Conservation (phyloP, 2,329 filamentous ascomycete species). For the Domatiomyces catenatus region DNA sequence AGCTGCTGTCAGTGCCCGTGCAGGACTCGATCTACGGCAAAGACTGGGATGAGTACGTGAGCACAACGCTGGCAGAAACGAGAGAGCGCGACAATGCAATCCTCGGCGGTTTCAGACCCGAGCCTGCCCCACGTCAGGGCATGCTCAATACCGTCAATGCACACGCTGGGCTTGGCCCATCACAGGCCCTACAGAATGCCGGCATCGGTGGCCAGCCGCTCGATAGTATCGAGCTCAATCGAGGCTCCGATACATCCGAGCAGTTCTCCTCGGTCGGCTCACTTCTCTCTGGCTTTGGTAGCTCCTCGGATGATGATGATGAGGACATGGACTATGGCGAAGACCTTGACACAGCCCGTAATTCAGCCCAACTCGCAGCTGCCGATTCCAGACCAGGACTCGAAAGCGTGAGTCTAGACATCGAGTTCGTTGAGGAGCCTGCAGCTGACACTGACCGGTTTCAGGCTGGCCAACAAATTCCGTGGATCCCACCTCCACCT, state of each 20-base stretch:
- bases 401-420: conserved; percentile 49
- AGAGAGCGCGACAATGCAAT: conserved; percentile 96
- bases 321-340: conserved; percentile 65
- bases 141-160: conserved; percentile 45
- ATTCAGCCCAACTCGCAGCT: conserved; percentile 9
- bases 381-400: conserved; percentile 26
- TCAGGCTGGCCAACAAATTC: conserved; percentile 28
- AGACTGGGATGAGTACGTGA: conserved; percentile 89
- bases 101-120: conserved; percentile 81
- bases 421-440: conserved; percentile 32
- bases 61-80: conserved; percentile 82
- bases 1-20: conserved; percentile 68
- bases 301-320: conserved; percentile 89
- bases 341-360: conserved; percentile 11
- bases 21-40: conserved; percentile 77
- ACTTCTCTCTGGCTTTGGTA: conserved; percentile 78
- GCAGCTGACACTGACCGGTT: conserved; percentile 22
- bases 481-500: conserved; percentile 39
- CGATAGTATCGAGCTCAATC: conserved; percentile 52
- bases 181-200: conserved; percentile 61
- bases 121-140: conserved; percentile 64
- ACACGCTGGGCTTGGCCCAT: conserved; percentile 42
- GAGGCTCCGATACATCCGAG: conserved; percentile 51
- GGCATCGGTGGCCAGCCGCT: conserved; percentile 54
- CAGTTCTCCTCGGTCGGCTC: conserved; percentile 59